Conservation (phyloP, 2,329 filamentous ascomycete species). For the Verticillium isaacii region DNA sequence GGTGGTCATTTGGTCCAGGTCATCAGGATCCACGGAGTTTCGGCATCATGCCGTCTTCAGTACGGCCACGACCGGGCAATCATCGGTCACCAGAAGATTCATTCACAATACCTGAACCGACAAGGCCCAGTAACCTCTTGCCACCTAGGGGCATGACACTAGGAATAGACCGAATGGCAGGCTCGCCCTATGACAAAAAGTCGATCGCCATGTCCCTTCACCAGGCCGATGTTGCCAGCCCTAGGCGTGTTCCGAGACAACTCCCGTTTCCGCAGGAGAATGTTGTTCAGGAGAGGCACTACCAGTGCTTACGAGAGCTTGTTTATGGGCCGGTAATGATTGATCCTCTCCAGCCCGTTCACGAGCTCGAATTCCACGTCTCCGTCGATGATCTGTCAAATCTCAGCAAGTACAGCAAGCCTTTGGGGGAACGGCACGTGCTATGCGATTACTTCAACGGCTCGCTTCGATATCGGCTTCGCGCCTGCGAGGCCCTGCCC, state of each 20-base stretch:
- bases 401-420: conserved; percentile 16
- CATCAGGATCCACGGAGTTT: neutral
- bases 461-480: conserved; percentile 61
- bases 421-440: conserved; percentile 25
- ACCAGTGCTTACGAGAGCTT: conserved; percentile 53
- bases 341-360: conserved; percentile 29
- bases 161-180: neutral
- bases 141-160: neutral
- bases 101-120: no score
- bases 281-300: conserved; percentile 33
- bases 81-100: neutral
- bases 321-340: conserved; percentile 37
- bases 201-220: conserved; percentile 40
- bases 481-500: conserved; percentile 46
- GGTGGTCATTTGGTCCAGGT: neutral
- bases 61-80: neutral
- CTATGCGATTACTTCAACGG: conserved; percentile 40
- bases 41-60: neutral
- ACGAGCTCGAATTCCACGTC: conserved; percentile 43
- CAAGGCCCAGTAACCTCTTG: neutral
- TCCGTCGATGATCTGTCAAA: conserved; percentile 23
- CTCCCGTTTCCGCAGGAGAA: neutral
- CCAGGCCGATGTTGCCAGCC: conserved; percentile 42
- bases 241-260: conserved; percentile 31
- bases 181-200: conserved; percentile 32